Evolutionary conservation across 2,329 filamentous ascomycete genomes (phyloP).

Genomic region (Penicillium brevicompactum): DNA sequence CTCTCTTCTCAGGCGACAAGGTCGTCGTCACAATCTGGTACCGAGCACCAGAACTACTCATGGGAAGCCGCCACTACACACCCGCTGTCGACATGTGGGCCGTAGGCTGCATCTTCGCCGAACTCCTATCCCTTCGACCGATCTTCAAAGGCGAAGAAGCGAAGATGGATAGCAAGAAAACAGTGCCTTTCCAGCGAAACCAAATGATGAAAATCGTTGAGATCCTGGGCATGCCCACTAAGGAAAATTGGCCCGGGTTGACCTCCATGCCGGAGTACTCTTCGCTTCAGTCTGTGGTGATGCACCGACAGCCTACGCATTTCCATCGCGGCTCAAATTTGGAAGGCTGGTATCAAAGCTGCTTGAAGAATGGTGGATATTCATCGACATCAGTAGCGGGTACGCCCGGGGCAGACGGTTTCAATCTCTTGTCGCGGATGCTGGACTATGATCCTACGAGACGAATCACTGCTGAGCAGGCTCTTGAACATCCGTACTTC

Average conservation of each 20-base stretch:
- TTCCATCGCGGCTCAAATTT: conserved; percentile 60
- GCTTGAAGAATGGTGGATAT: conserved; percentile 62
- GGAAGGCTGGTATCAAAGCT: conserved; percentile 78
- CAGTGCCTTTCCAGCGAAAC: conserved; percentile 93
- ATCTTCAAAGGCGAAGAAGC: conserved; percentile 99
- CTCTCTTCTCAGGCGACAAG: conserved; percentile 91
- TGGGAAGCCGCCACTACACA: conserved; percentile 94
- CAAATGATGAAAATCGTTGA: conserved; percentile 99
- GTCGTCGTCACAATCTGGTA: conserved; percentile 99
- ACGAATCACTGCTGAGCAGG: conserved; percentile 82
- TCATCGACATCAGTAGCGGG: conserved; percentile 52
- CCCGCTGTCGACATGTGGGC: conserved; percentile 98
- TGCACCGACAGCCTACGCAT: conserved; percentile 49
- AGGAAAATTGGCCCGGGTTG: conserved; percentile 85
- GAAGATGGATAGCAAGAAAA: conserved; percentile 98
- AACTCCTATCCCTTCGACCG: conserved; percentile 82
- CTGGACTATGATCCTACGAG: conserved; percentile 92
- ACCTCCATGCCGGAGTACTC: conserved; percentile 82
- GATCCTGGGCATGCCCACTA: conserved; percentile 86
- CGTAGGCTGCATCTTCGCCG: conserved; percentile 95
- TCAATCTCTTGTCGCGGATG: conserved; percentile 76
- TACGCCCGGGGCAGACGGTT: conserved; percentile 73
- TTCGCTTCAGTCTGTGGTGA: conserved; percentile 61
- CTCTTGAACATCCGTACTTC: conserved; percentile 91
- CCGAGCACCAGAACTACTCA: conserved; percentile 86